Conservation (phyloP, 768 basidiomycete species). For the Sistotremastrum niveocremeum region DNA sequence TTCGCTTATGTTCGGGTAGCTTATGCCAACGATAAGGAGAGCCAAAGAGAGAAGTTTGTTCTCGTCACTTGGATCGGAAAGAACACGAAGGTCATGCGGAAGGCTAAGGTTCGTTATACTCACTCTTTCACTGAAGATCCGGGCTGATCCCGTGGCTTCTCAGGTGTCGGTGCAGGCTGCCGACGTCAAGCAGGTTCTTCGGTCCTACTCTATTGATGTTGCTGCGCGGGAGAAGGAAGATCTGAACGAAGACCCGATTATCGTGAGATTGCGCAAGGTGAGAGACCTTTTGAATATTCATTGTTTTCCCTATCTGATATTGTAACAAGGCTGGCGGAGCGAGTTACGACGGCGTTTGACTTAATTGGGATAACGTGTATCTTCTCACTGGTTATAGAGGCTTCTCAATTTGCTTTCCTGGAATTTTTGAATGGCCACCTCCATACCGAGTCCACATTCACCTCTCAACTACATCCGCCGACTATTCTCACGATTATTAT, state of each 20-base stretch:
- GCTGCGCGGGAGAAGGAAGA: constrained; percentile 74
- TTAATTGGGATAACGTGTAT: background rate
- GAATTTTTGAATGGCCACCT: no score
- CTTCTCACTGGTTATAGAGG: no score
- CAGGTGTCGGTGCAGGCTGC: constrained; percentile 88
- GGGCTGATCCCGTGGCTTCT: constrained; percentile 9
- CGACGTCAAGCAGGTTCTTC: constrained; percentile 73
- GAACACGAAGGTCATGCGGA: constrained; percentile 79
- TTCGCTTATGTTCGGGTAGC: constrained; percentile 76
- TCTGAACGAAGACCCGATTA: constrained; percentile 77
- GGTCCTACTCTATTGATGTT: constrained; percentile 77
- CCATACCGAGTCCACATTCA: no score
- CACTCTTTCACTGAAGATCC: constrained; percentile 1
- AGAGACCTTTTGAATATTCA: constrained; percentile 13
- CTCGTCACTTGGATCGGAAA: constrained; percentile 77
- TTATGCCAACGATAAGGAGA: constrained; percentile 81
- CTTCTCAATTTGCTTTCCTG: no score
- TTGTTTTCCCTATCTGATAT: constrained; percentile 9
- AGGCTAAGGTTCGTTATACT: constrained; percentile 57
- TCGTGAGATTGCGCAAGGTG: constrained; percentile 71
- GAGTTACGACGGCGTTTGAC: constrained; percentile 60
- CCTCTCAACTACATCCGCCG: no score
- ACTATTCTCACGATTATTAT: no score
- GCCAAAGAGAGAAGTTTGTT: constrained; percentile 78
- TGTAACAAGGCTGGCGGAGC: constrained; percentile 64